phyloP scores from a whole-genome alignment of 73 alveolate species.

The Paramecium primaurelia region DNA sequence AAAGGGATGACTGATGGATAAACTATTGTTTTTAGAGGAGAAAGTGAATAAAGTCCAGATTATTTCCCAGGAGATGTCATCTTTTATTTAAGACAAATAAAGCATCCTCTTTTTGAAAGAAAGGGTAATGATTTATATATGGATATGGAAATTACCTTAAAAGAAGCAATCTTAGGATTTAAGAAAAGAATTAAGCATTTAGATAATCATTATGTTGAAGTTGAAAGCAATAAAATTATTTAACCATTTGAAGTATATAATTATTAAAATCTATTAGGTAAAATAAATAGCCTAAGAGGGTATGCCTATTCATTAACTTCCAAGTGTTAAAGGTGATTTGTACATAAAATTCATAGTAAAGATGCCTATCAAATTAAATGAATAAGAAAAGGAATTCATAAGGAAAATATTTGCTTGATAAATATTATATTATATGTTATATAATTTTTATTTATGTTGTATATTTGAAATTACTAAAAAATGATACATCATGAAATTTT shows the following conservation, averaged over 20 bases:
- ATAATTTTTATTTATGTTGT: neutral
- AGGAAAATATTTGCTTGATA: neutral
- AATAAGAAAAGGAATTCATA: conserved; percentile 73
- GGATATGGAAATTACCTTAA: conserved; percentile 75
- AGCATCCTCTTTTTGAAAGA: conserved; percentile 83
- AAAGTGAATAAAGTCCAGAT: conserved; percentile 92
- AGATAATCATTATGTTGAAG: conserved; percentile 88
- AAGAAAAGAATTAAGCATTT: conserved; percentile 84
- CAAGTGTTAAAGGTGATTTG: conserved; percentile 88
- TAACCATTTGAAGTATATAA: conserved; percentile 71
- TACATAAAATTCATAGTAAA: conserved; percentile 80
- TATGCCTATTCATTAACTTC: conserved; percentile 89
- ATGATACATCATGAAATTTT: neutral
- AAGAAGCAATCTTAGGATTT: conserved; percentile 95
- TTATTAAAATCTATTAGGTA: conserved; percentile 32
- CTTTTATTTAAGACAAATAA: conserved; percentile 69
- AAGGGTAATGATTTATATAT: conserved; percentile 80
- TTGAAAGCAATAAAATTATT: conserved; percentile 81
- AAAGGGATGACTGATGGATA: conserved; percentile 94
- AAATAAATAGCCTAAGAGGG: conserved; percentile 91
- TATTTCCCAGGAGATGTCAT: conserved; percentile 95
- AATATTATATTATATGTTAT: neutral
- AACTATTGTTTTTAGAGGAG: conserved; percentile 86
- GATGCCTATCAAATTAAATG: conserved; percentile 82
- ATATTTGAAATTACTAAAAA: neutral